Percentiles rank a stretch among this genome's conserved stretches.
Evolutionary conservation across 148 eudicot species (phyloP).

Genomic region (Arctostaphylos glauca): DNA sequence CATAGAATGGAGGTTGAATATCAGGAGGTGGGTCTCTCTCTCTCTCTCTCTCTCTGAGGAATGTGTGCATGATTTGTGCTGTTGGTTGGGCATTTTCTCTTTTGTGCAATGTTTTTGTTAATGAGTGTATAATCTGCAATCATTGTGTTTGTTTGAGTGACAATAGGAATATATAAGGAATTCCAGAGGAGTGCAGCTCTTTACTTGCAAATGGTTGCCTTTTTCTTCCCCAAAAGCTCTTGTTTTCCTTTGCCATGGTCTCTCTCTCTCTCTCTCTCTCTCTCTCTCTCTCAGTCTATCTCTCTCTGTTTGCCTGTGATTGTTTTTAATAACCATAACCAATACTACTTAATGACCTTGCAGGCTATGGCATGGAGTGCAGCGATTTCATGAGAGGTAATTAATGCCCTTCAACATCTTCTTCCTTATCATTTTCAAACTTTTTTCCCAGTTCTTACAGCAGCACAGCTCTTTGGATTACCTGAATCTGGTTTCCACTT

Average conservation of each 20-base stretch:
- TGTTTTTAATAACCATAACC: not conserved
- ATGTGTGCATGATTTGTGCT: constrained; percentile 1
- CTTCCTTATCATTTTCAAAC: not conserved
- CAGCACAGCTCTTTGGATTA: not conserved
- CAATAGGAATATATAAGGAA: constrained; percentile 67
- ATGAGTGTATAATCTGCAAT: not conserved
- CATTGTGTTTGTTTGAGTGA: not conserved
- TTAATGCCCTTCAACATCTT: constrained; percentile 23
- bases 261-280: constrained; percentile 26
- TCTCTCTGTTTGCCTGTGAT: not conserved
- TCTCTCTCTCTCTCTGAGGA: not conserved
- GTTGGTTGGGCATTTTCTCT: not conserved
- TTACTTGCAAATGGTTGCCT: constrained; percentile 97
- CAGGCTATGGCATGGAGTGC: constrained; percentile 99
- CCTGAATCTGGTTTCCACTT: not conserved
- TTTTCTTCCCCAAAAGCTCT: constrained; percentile 87
- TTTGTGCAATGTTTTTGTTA: constrained; percentile 10
- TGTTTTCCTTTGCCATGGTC: constrained; percentile 98
- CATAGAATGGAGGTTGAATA: constrained; percentile 66
- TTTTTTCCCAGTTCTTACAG: not conserved
- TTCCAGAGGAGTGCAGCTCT: constrained; percentile 80
- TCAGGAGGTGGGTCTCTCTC: constrained; percentile 53
- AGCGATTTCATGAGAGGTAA: constrained; percentile 95
- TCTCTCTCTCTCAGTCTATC: not conserved
- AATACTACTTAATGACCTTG: constrained; percentile 23